phyloP scores from a whole-genome alignment of 177 flowering plant genomes.

The Telopea speciosissima region DNA sequence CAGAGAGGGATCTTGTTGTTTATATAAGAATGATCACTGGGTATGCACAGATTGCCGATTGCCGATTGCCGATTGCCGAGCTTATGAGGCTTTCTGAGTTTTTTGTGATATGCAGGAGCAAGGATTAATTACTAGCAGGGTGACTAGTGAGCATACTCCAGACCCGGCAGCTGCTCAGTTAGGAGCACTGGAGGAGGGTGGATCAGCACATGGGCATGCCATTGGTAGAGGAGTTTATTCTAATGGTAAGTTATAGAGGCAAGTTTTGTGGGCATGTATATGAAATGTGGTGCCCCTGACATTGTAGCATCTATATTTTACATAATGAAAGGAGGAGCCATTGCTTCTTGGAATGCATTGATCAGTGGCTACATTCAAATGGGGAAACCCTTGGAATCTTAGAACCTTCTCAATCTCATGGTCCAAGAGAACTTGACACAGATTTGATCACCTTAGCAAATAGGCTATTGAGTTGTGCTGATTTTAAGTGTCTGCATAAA shows the following conservation, averaged over 20 bases:
- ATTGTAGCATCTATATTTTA: slow-evolving; percentile 26
- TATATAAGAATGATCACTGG: slow-evolving; percentile 47
- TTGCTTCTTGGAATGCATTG: slow-evolving; percentile 42
- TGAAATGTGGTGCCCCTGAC: slow-evolving; percentile 32
- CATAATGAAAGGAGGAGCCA: slow-evolving; percentile 12
- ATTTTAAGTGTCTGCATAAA: slow-evolving; percentile 26
- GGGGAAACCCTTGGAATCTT: slow-evolving; percentile 33
- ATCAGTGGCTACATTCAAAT: slow-evolving; percentile 25
- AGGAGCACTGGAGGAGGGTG: slow-evolving; percentile 28
- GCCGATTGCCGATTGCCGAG: slow-evolving; percentile 10
- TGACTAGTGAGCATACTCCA: slow-evolving; percentile 51
- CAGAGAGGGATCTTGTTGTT: slow-evolving; percentile 43
- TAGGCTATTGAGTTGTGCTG: slow-evolving; percentile 38
- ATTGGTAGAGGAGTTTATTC: slow-evolving; percentile 37
- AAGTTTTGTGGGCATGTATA: slow-evolving; percentile 30
- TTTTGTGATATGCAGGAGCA: slow-evolving; percentile 34
- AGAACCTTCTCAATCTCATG: slow-evolving; percentile 29
- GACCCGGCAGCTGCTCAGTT: slow-evolving; percentile 39
- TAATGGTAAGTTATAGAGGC: slow-evolving; percentile 37
- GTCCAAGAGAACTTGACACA: slow-evolving; percentile 16
- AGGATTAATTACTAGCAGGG: slow-evolving; percentile 42
- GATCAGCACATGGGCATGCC: slow-evolving; percentile 42
- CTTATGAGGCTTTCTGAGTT: slow-evolving; percentile 32
- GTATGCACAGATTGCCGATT: slow-evolving; percentile 27
- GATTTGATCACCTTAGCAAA: slow-evolving; percentile 43